phyloP scores from a whole-genome alignment of 2,329 filamentous ascomycete species.

The Clathrospora elynae region DNA sequence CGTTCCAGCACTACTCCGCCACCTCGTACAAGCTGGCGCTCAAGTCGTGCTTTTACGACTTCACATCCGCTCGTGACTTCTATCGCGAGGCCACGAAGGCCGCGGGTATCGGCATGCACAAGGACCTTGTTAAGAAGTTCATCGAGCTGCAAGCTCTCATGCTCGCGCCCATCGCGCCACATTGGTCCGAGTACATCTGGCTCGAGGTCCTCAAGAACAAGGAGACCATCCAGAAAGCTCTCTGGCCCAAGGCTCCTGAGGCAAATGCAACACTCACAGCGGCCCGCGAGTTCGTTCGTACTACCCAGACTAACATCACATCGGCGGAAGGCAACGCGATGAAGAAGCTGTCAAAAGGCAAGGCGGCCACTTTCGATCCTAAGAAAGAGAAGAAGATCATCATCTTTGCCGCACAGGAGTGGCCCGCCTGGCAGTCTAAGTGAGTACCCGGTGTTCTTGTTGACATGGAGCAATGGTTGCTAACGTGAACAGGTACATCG shows the following conservation, averaged over 20 bases:
- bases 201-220: conserved; percentile 82
- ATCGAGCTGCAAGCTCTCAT: conserved; percentile 85
- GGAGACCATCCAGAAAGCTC: conserved; percentile 76
- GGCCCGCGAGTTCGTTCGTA: conserved; percentile 79
- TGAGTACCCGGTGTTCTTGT: conserved; percentile 60
- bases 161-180: conserved; percentile 82
- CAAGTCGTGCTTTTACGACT: conserved; percentile 78
- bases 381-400: conserved; percentile 90
- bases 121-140: conserved; percentile 76
- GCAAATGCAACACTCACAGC: conserved; percentile 72
- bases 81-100: conserved; percentile 83
- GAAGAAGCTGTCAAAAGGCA: conserved; percentile 94
- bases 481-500: conserved; percentile 35
- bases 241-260: conserved; percentile 72
- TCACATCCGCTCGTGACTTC: conserved; percentile 84
- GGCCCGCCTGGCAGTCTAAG: conserved; percentile 89
- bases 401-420: conserved; percentile 79
- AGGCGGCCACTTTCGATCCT: conserved; percentile 81
- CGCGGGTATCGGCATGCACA: conserved; percentile 84
- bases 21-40: conserved; percentile 50
- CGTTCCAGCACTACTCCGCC: conserved; percentile 73
- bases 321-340: conserved; percentile 80
- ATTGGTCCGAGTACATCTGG: conserved; percentile 96
- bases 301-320: conserved; percentile 76
- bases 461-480: background rate